Conservation (phyloP, 805 yeast species). For the Candida piceae region DNA sequence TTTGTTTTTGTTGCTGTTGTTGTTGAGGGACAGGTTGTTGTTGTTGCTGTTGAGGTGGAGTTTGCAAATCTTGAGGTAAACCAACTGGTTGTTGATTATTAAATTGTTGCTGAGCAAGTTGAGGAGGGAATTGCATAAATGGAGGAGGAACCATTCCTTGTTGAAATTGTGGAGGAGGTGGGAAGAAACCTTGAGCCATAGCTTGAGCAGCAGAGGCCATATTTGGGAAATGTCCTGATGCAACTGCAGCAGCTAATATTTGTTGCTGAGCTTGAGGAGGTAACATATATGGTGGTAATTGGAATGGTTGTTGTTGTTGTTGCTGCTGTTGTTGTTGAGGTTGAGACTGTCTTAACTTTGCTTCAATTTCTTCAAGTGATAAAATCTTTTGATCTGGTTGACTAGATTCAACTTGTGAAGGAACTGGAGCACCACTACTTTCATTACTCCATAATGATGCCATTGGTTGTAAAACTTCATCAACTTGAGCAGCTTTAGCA, state of each 20-base stretch:
- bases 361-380: slow-evolving; percentile 82
- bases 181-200: slow-evolving; percentile 26
- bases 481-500: slow-evolving; percentile 40
- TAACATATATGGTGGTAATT: slow-evolving; percentile 24
- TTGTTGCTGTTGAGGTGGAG: slow-evolving; percentile 7
- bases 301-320: slow-evolving; percentile 20
- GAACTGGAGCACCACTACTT: slow-evolving; percentile 11
- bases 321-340: slow-evolving; percentile 22
- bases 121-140: slow-evolving; percentile 18
- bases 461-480: slow-evolving; percentile 56
- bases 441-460: slow-evolving; percentile 61
- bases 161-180: slow-evolving; percentile 21
- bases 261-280: slow-evolving; percentile 31
- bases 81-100: slow-evolving; percentile 8
- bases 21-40: slow-evolving; percentile 10
- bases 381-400: slow-evolving; percentile 41
- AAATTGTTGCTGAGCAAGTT: slow-evolving; percentile 8
- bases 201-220: slow-evolving; percentile 29
- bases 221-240: slow-evolving; percentile 30
- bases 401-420: slow-evolving; percentile 11
- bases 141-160: slow-evolving; percentile 22
- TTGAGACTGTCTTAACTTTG: slow-evolving; percentile 55
- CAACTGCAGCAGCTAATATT: slow-evolving; percentile 26
- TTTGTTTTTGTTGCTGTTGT: slow-evolving; percentile 20
- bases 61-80: slow-evolving; percentile 13